These are phyloP conservation scores for Picochlorum sp. DNA, from an alignment of 139 green algal species.

Conservation along the genomic window DNA sequence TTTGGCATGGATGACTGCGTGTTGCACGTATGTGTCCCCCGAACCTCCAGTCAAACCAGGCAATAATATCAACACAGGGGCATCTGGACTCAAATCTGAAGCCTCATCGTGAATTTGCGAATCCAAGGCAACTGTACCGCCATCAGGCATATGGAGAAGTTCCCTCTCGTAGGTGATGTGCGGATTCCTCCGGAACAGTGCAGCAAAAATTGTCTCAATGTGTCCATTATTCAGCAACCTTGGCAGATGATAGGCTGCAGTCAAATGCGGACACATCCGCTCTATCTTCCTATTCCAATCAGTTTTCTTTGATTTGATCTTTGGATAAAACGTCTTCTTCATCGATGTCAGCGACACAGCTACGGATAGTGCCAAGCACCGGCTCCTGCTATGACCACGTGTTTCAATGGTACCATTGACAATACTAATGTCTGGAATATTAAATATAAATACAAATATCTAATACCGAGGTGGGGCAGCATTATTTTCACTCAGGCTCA, in stretches of 20 bases:
- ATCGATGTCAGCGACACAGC: background rate
- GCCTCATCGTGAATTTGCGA: slow-evolving; percentile 39
- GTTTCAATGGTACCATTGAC: background rate
- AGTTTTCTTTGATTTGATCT: slow-evolving; percentile 9
- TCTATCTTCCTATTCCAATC: slow-evolving; percentile 23
- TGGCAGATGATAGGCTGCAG: slow-evolving; percentile 20
- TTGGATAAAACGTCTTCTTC: slow-evolving; percentile 9
- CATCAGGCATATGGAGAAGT: slow-evolving; percentile 62
- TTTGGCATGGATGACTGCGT: slow-evolving; percentile 44
- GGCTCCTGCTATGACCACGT: background rate
- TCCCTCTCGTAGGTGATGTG: slow-evolving; percentile 63
- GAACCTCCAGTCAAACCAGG: slow-evolving; percentile 86
- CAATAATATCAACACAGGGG: slow-evolving; percentile 78
- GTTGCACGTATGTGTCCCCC: slow-evolving; percentile 77
- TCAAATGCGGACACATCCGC: slow-evolving; percentile 19
- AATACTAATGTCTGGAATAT: too few relatives aligned
- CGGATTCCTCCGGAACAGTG: slow-evolving; percentile 48
- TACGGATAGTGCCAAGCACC: background rate
- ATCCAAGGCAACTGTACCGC: slow-evolving; percentile 79
- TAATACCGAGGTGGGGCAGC: background rate
- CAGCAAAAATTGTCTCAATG: slow-evolving; percentile 88
- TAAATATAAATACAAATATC: background rate
- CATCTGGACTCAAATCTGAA: slow-evolving; percentile 7
- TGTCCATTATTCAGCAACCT: slow-evolving; percentile 35
- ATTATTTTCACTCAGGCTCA: background rate